Percentiles rank a stretch among this genome's conserved stretches.
phyloP scores from a whole-genome alignment of 148 eudicot genomes.

The Spergularia marina region DNA sequence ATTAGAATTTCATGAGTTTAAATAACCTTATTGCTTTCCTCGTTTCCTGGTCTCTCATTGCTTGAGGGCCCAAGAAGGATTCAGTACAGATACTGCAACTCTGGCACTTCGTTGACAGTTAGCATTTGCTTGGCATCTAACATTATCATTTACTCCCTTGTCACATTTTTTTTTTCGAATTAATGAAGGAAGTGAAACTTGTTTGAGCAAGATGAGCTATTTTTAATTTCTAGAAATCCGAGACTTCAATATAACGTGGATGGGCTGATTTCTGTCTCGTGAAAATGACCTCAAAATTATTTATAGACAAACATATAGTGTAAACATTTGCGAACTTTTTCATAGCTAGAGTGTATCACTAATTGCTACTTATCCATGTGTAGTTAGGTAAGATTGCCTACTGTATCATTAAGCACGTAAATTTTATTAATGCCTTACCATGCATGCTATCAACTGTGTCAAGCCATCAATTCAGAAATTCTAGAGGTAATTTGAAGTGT shows the following conservation, averaged over 20 bases:
- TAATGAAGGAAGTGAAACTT: not conserved
- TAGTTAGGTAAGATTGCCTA: not conserved
- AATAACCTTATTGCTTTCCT: not conserved
- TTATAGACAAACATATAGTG: not conserved
- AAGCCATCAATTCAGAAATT: no score
- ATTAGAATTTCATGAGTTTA: not conserved
- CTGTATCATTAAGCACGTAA: not conserved
- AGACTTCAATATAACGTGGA: not conserved
- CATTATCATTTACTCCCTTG: not conserved
- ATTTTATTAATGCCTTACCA: not conserved
- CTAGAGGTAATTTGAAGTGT: not conserved
- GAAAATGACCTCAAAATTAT: not conserved
- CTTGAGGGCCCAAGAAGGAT: slow-evolving; percentile 38
- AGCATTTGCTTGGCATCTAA: not conserved
- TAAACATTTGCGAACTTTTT: not conserved
- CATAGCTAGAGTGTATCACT: not conserved
- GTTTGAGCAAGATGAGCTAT: slow-evolving; percentile 11
- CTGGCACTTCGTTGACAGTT: slow-evolving; percentile 35
- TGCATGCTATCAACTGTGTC: no score
- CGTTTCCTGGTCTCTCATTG: slow-evolving; percentile 41
- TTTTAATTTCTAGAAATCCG: not conserved
- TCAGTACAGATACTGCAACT: slow-evolving; percentile 37
- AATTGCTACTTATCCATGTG: no score
- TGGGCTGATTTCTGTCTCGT: not conserved
- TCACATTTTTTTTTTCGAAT: not conserved